Evolutionary conservation across 129 eudicot species (phyloP), one percentile per base, ranked within the genome.

Genomic region (Arctium minus): DNA sequence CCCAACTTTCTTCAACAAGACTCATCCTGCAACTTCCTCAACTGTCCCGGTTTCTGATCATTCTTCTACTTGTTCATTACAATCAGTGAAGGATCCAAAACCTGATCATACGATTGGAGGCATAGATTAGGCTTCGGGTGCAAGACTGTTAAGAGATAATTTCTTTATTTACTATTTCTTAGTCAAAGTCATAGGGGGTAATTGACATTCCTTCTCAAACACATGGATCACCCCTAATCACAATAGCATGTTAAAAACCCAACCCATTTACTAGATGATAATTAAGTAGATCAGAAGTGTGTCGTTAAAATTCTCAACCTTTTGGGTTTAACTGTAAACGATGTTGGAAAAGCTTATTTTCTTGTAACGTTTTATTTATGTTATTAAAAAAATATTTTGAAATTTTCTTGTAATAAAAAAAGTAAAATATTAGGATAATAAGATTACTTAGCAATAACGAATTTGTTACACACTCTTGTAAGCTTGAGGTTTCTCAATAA

Each of bases 1-100:
- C 53, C 31, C 86, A 27, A 8, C 11, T 15, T 38, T 81, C 33
- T 89, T 89, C 70, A 89, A 76, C 46, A 85, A 80, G 74, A 78
- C 80, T 77, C 87, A 86, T 74, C 91, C 81, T 15, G 5, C 74
- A 3, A 37, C 77, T 22, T 56, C 32, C 4, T 6, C 67, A 5
- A 22, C 30, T 8, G 65, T 17, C 44, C 12, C 76, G 18, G 76
- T 40, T 36, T 7, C 76, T 6, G 50, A 73, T 18, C 50, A 8
- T 60, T 60, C 68, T 60, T 17, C 68, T 60, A 60, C 29, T 60
- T 6, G 9, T n/a, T 2, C 68, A 60, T 40, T 9, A 4, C 67
- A 15, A 56, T 3, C 68, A 60, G 68, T 17, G 30, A 9, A 1
- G 27, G 27, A 60, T n/a, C 8, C 29, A 5, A n/a, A 60, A 60